A percentile compares a stretch with the other conserved stretches of the same genome.
phyloP scores from a whole-genome alignment of 257 asterid genomes.

The Craterostigma plantagineum region DNA sequence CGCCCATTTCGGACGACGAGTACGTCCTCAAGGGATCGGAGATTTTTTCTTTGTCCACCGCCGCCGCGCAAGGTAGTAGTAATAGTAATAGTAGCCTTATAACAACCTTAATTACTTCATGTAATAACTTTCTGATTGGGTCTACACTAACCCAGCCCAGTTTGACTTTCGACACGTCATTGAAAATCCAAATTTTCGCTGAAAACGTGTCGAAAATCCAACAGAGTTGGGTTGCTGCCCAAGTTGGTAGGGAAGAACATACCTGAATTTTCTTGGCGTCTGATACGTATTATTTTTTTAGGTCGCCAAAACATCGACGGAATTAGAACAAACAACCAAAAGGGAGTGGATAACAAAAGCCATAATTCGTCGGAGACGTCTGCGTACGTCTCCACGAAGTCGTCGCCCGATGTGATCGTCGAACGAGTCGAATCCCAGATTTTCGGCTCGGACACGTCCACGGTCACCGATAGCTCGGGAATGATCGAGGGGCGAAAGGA shows the following conservation, averaged over 20 bases:
- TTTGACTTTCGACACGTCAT: too few relatives aligned
- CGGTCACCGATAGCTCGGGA: slow-evolving; percentile 34
- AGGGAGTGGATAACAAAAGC: slow-evolving; percentile 15
- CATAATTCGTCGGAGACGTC: slow-evolving; percentile 20
- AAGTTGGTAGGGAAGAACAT: too few relatives aligned
- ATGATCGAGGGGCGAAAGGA: slow-evolving; percentile 17
- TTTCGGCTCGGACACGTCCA: slow-evolving; percentile 54
- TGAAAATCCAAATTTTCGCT: too few relatives aligned
- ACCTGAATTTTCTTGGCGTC: too few relatives aligned
- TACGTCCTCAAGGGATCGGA: slow-evolving; percentile 87
- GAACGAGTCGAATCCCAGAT: slow-evolving; percentile 25
- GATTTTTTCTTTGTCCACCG: slow-evolving; percentile 11
- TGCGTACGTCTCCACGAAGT: slow-evolving; percentile 18
- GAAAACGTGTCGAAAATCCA: too few relatives aligned
- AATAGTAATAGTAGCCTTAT: too few relatives aligned
- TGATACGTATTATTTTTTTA: too few relatives aligned
- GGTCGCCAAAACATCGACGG: slow-evolving; percentile 11
- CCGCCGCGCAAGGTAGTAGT: background rate
- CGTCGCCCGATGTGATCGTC: slow-evolving; percentile 33
- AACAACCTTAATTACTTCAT: background rate
- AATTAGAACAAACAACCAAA: slow-evolving; percentile 14
- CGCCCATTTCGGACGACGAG: slow-evolving; percentile 81
- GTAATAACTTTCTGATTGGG: too few relatives aligned
- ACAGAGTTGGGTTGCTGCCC: too few relatives aligned
- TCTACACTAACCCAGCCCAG: too few relatives aligned